These are phyloP conservation scores for Cyclotella choctawhatcheeana DNA, from an alignment of 108 stramenopile genomes.

Conservation along the genomic window DNA sequence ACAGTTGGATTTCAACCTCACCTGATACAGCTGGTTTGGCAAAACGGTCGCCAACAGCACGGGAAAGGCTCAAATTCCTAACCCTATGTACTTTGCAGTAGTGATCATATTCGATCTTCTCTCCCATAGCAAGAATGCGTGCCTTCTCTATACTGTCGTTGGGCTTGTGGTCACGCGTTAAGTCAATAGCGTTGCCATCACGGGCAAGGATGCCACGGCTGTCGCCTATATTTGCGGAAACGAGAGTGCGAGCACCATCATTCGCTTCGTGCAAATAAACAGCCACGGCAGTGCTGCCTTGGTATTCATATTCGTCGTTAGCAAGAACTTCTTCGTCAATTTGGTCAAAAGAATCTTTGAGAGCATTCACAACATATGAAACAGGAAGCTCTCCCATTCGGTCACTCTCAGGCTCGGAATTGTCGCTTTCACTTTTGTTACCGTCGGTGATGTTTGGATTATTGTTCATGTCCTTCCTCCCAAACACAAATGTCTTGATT, in stretches of 20 bases:
- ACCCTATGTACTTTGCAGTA: conserved; percentile 63
- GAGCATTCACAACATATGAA: conserved; percentile 62
- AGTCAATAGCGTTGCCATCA: conserved; percentile 67
- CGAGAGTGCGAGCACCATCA: conserved; percentile 74
- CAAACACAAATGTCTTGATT: conserved; percentile 48
- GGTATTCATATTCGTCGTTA: conserved; percentile 67
- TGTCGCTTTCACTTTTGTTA: conserved; percentile 6
- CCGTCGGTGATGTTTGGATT: conserved; percentile 29
- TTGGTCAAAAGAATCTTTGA: conserved; percentile 66
- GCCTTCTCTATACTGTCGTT: conserved; percentile 62
- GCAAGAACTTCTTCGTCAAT: conserved; percentile 70
- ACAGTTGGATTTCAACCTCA: conserved; percentile 70
- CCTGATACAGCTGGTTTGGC: conserved; percentile 77
- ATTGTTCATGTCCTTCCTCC: conserved; percentile 37
- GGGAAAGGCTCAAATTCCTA: conserved; percentile 81
- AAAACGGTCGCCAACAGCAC: conserved; percentile 78
- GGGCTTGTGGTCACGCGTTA: conserved; percentile 83
- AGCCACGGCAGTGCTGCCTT: conserved; percentile 95
- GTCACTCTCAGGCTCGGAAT: conserved; percentile 31
- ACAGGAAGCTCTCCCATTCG: conserved; percentile 53
- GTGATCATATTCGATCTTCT: conserved; percentile 63
- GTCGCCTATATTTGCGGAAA: conserved; percentile 96
- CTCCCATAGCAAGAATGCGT: conserved; percentile 69
- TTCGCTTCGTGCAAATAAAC: conserved; percentile 76
- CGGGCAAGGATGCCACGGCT: conserved; percentile 90